A percentile compares a stretch with the other conserved stretches of the same genome.
Conservation (phyloP, 441 rosid species). For the Gossypium lobatum region DNA sequence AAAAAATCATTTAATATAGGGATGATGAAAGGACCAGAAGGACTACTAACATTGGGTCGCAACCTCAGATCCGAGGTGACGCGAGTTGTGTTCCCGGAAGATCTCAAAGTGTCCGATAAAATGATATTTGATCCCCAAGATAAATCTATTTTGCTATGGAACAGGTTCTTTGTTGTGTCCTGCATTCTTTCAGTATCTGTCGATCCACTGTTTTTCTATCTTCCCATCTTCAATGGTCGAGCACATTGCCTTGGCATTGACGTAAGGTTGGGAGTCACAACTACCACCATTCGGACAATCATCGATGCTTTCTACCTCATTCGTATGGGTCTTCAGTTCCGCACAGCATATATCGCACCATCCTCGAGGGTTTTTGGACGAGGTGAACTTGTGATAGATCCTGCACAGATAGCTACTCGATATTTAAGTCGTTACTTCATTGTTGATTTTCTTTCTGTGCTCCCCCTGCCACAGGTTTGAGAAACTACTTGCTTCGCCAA, state of each 20-base stretch:
- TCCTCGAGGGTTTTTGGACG: conserved; percentile 92
- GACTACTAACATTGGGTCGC: conserved; percentile 55
- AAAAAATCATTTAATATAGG: conserved; percentile 55
- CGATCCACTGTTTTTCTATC: conserved; percentile 86
- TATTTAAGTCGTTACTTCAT: conserved; percentile 69
- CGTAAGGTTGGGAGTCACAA: conserved; percentile 50
- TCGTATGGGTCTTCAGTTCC: conserved; percentile 79
- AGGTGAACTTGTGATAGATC: conserved; percentile 94
- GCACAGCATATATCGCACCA: conserved; percentile 92
- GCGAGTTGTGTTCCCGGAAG: conserved; percentile 75
- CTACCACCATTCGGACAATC: conserved; percentile 53
- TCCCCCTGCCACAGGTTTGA: conserved; percentile 87
- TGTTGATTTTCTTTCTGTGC: conserved; percentile 73
- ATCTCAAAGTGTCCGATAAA: conserved; percentile 67
- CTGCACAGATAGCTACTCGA: conserved; percentile 68
- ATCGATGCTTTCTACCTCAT: conserved; percentile 63
- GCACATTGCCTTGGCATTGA: conserved; percentile 68
- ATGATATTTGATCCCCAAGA: conserved; percentile 86
- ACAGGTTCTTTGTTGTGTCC: conserved; percentile 66
- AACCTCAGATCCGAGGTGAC: conserved; percentile 45
- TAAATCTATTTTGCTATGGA: conserved; percentile 75
- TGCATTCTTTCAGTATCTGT: conserved; percentile 78
- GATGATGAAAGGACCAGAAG: conserved; percentile 62
- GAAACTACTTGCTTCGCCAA: background rate
- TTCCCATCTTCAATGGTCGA: conserved; percentile 58